phyloP scores from a whole-genome alignment of 2,329 filamentous ascomycete genomes.

The Pseudocercospora ulei region DNA sequence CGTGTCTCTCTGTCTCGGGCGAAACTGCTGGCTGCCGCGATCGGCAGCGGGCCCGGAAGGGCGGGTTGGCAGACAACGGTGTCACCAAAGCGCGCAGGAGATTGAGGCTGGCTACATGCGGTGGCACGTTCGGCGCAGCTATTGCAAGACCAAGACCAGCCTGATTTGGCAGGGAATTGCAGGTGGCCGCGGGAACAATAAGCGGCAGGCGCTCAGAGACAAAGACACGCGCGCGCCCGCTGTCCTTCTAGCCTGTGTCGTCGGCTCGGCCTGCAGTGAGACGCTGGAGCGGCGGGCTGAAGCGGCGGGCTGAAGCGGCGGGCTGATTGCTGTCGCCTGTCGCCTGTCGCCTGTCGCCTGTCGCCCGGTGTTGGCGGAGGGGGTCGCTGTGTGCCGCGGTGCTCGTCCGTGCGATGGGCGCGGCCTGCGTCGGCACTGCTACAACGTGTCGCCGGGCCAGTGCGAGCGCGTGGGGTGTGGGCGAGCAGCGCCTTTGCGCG shows the following conservation, averaged over 20 bases:
- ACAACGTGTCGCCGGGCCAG: background rate
- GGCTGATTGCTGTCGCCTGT: slow-evolving; percentile 6
- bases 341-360: slow-evolving; percentile 3
- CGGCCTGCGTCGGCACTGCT: background rate
- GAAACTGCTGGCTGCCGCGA: slow-evolving; percentile 22
- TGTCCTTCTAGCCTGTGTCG: slow-evolving; percentile 10
- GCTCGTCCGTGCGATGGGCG: slow-evolving; percentile 5
- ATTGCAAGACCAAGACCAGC: slow-evolving; percentile 18
- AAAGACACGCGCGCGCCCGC: slow-evolving; percentile 14
- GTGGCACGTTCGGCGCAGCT: slow-evolving; percentile 16
- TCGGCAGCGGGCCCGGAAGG: slow-evolving; percentile 20
- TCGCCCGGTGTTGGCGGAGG: slow-evolving; percentile 10
- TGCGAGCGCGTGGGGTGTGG: background rate
- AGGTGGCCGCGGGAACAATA: slow-evolving; percentile 22
- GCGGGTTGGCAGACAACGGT: slow-evolving; percentile 19
- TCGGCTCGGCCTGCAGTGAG: slow-evolving; percentile 13
- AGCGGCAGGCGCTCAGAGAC: slow-evolving; percentile 18
- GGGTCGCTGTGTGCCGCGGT: slow-evolving; percentile 8
- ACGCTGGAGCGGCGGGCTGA: slow-evolving; percentile 2
- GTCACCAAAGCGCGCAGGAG: slow-evolving; percentile 21
- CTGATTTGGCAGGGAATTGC: slow-evolving; percentile 22
- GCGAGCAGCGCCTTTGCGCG: too few species aligned
- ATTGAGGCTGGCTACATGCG: slow-evolving; percentile 18
- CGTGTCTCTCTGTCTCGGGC: slow-evolving; percentile 9
- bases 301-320: slow-evolving; percentile 5